Evolutionary conservation across 2,329 filamentous ascomycete genomes (phyloP), one percentile per base, ranked within the genome.

Genomic region (Xylogone sp.): DNA sequence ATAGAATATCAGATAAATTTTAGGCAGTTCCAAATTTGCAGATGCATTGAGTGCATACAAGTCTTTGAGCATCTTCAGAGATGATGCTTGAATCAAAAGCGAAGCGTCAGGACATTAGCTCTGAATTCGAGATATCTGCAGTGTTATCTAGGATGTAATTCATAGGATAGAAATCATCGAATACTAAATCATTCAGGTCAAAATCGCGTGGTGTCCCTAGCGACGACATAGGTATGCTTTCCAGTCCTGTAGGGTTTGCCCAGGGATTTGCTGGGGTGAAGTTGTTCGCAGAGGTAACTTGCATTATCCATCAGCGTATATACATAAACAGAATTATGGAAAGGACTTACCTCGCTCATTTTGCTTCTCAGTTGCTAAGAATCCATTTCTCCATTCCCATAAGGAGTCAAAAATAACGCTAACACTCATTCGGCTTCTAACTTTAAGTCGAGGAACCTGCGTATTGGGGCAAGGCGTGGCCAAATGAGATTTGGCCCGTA

Each of bases 311-410:
- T 39, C n/a, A 39, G 34, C 10, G 8, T 13, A 39, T 7, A 13
- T 18, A 39, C 34, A n/a, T n/a, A 39, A 39, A 39, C n/a, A 39
- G 13, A 18, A 16, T 39, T 5, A 13, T 39, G 8, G 13, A 16
- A 39, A 7, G n/a, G 34, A 18, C 19, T 24, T 18, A 42, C 31
- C 21, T 21, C 29, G 12, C 2, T 21, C 21, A 39, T 13, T 43
- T n/a, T 13, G n/a, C 4, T 2, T 42, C n/a, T 21, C 29, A n/a
- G 24, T 21, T 20, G 29, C 7, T 16, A 43, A 21, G 39, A 53
- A 53, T 2, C 48, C 45, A 5, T 53, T 54, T 43, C 53, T 54
- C 53, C 53, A 54, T 13, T 51, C 43, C 49, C 45, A 51, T 4
- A 52, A 22, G 22, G 43, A 46, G 18, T 54, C 53, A 46, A 49